Evolutionary conservation across 2,329 filamentous ascomycete genomes (phyloP), one percentile per base, ranked within the genome.

Genomic region (Aspergillus flavus): DNA sequence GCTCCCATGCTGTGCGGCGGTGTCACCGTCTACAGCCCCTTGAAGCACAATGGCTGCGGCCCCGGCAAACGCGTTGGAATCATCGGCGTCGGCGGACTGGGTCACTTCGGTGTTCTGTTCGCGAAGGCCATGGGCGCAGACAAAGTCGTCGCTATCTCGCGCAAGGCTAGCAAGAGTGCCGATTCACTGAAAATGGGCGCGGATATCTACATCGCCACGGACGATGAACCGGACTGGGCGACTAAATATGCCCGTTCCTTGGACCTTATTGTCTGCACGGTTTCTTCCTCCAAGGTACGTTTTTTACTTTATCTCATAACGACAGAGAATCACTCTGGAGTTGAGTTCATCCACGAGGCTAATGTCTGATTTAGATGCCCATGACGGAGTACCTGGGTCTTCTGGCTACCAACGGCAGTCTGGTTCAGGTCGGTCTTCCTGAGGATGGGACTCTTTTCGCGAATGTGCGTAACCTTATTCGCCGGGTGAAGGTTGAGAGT

Each of bases 1-100:
- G 86, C 91, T 0, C 91, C 91, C 0, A 90, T 95, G 83, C 83
- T 95, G 55, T 95, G 92, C 70, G 92, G 89, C 12, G 92, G 92
- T 19, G 84, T 94, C 58, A 95, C 92, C 0, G 85, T 89, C 0
- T 95, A 87, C 74, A 85, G 85, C 2, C 92, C 92, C 0, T 79
- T 95, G 4, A 86, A 86, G 63, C 83, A 89, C 30, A 88, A 91
- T 45, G 86, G 85, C 9, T 85, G 87, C 52, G 91, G 91, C 0
- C 89, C 90, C 0, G 91, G 91, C 4, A 91, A 91, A 77, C 83
- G 79, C 6, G 89, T 94, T 2, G 91, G 87, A 0, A 87, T 94
- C 57, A 83, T 93, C 28, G 91, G 91, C 23, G 81, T 94, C 16
- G 91, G 91, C 23, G 91, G 91, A 1, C 79, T 93, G 0, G 91